Evolutionary conservation across 208 protist genomes (phyloP).

Genomic region (Crithidia brevicula): DNA sequence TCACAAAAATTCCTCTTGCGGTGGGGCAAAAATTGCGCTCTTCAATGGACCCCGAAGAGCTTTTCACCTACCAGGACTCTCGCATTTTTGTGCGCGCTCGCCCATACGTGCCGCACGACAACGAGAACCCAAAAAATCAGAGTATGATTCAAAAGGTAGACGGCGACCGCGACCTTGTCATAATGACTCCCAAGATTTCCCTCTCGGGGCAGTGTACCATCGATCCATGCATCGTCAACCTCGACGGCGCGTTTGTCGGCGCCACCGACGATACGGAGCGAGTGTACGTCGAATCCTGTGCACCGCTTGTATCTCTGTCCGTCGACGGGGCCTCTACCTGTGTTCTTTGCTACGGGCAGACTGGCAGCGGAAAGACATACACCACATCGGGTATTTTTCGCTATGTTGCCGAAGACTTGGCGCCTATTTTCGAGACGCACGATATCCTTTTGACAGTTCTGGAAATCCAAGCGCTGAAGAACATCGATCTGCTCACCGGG

Average conservation of each 20-base stretch:
- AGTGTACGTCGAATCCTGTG: conserved; percentile 82
- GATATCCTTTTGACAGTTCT: conserved; percentile 80
- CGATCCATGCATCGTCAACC: conserved; percentile 68
- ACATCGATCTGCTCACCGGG: conserved; percentile 82
- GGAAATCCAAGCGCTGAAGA: conserved; percentile 81
- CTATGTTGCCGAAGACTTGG: conserved; percentile 60
- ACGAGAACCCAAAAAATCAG: conserved; percentile 64
- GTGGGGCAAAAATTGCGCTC: conserved; percentile 66
- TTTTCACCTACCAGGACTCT: conserved; percentile 82
- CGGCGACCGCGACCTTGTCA: conserved; percentile 69
- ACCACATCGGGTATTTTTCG: conserved; percentile 83
- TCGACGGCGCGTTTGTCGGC: conserved; percentile 84
- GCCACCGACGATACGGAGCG: conserved; percentile 58
- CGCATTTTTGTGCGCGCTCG: conserved; percentile 87
- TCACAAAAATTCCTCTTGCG: conserved; percentile 51
- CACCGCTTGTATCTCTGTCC: conserved; percentile 77
- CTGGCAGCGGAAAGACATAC: conserved; percentile 92
- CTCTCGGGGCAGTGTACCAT: conserved; percentile 79
- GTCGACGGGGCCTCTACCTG: conserved; percentile 84
- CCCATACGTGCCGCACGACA: conserved; percentile 84
- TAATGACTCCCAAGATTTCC: conserved; percentile 89
- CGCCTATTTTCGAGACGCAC: conserved; percentile 65
- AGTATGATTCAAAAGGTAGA: conserved; percentile 86
- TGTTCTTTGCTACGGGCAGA: conserved; percentile 92
- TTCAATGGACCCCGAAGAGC: conserved; percentile 68